Base-by-base conservation (phyloP, 1,139 yeast species). In the Blastobotrys petasosporus region DNA sequence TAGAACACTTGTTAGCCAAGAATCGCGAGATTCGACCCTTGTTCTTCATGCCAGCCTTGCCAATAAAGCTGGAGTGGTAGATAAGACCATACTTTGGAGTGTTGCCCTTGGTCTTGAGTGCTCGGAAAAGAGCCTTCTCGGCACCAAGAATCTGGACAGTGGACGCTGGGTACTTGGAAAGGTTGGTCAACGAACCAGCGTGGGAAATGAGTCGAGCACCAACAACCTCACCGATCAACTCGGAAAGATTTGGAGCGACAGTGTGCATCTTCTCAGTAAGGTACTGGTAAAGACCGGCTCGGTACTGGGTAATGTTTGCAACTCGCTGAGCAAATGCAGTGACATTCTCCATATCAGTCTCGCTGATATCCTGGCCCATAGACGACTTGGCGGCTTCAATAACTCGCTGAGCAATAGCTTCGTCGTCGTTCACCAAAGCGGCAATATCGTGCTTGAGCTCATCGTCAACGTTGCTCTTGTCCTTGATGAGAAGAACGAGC, bases 11-110 rank as follows among this genome's bases (percentile, higher is more conserved):
- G 80, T 94, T 92, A 54, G 99, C 98, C 69, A 92, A 77, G 73
- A 90, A 90, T 75, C 99, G 85, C 40, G 98, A 92, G 59, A 92
- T 92, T 77, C 97, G 84, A 71, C 99, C 99, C 79, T 92, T 92
- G 75, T 92, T 92, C 76, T 90, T 90, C 64, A 95, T 85, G 54
- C 92, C 75, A 48, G 99, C 99, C 74, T 85, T 87, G 58, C 97
- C 97, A 61, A 92, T 90, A 67, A 92, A 86, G 32, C 96, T 84
- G 48, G 97, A 88, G 74, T 92, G 97, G 75, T 92, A 92, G 63
- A 92, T 86, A 66, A 92, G 78, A 67, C 98, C 98, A 68, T 92
- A 92, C 70, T 92, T 92, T 62, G 98, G 98, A 53, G 98, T 92
- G 74, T 92, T 90, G 66, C 94, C 96, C 74, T 92, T 92, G 57